Conservation (phyloP, 768 basidiomycete genomes). For the Naematelia aurantialba region DNA sequence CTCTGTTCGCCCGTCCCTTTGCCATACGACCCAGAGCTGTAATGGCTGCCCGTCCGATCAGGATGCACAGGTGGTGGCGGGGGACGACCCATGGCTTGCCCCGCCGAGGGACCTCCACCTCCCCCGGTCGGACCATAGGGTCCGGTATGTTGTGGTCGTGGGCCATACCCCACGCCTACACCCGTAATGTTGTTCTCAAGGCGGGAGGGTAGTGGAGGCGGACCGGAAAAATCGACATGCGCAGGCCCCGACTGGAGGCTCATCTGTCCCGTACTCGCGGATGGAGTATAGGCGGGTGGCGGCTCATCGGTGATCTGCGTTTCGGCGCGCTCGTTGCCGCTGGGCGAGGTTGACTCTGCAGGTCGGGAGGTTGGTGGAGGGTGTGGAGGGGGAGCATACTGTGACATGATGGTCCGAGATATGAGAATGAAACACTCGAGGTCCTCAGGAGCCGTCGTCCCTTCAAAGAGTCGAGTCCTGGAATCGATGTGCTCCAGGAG, state of each 20-base stretch:
- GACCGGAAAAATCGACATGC: conserved; percentile 42
- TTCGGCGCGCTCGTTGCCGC: too few species aligned
- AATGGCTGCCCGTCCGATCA: too few species aligned
- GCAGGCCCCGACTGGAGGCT: conserved; percentile 29
- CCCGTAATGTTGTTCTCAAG: conserved; percentile 32
- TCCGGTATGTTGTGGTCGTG: not conserved
- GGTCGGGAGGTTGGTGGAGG: too few species aligned
- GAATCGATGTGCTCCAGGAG: too few species aligned
- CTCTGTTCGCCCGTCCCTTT: not conserved
- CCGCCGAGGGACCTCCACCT: not conserved
- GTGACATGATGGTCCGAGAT: too few species aligned
- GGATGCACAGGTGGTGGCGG: not conserved
- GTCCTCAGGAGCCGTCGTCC: too few species aligned
- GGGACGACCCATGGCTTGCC: too few species aligned
- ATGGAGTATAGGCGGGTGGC: conserved; percentile 37
- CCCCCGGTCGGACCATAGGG: not conserved
- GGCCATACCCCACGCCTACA: conserved; percentile 36
- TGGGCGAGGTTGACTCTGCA: too few species aligned
- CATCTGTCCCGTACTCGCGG: conserved; percentile 10
- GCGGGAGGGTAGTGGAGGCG: conserved; percentile 33
- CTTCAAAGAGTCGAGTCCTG: too few species aligned
- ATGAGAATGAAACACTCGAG: too few species aligned
- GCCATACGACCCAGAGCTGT: not conserved
- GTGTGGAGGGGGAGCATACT: too few species aligned
- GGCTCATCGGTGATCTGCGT: conserved; percentile 30